Conservation (phyloP, 2,329 filamentous ascomycete genomes). For the Hirsutella rhossiliensis region DNA sequence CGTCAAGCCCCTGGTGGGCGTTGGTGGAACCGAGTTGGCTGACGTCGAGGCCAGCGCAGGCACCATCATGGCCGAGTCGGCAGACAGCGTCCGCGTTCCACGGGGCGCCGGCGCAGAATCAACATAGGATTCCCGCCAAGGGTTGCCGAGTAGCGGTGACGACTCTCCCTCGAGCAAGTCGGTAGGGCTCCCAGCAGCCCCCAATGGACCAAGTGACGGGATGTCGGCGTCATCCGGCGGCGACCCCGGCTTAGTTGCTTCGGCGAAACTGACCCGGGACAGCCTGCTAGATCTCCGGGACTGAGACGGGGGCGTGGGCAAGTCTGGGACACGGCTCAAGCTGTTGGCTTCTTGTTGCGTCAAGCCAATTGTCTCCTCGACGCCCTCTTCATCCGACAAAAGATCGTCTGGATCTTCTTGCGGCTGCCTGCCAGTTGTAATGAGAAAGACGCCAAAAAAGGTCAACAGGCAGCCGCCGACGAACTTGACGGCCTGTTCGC, state of each 20-base stretch:
- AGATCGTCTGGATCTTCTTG: conserved; percentile 45
- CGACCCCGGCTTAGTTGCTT: conserved; percentile 23
- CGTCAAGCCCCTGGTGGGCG: conserved; percentile 18
- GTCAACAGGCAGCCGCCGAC: conserved; percentile 82
- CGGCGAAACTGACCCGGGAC: conserved; percentile 33
- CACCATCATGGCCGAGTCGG: conserved; percentile 20
- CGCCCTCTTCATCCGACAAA: conserved; percentile 42
- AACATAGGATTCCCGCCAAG: conserved; percentile 27
- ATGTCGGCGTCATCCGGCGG: conserved; percentile 22
- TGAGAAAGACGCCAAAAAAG: conserved; percentile 93
- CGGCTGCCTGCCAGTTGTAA: conserved; percentile 68
- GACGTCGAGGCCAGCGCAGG: conserved; percentile 11
- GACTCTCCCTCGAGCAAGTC: conserved; percentile 21
- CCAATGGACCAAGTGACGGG: conserved; percentile 21
- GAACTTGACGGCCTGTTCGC: conserved; percentile 68
- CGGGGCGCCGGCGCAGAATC: conserved; percentile 16
- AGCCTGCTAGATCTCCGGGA: conserved; percentile 37
- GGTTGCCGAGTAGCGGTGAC: conserved; percentile 28
- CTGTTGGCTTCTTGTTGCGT: conserved; percentile 31
- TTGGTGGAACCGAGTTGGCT: conserved; percentile 17
- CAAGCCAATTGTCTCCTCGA: conserved; percentile 53
- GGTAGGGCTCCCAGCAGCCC: conserved; percentile 16
- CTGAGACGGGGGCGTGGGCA: conserved; percentile 12
- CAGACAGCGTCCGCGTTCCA: conserved; percentile 24
- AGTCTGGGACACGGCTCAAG: conserved; percentile 7